Evolutionary conservation across 2,329 filamentous ascomycete species (phyloP), one percentile per base, ranked within the genome.

Genomic region (Penicillium sp.): DNA sequence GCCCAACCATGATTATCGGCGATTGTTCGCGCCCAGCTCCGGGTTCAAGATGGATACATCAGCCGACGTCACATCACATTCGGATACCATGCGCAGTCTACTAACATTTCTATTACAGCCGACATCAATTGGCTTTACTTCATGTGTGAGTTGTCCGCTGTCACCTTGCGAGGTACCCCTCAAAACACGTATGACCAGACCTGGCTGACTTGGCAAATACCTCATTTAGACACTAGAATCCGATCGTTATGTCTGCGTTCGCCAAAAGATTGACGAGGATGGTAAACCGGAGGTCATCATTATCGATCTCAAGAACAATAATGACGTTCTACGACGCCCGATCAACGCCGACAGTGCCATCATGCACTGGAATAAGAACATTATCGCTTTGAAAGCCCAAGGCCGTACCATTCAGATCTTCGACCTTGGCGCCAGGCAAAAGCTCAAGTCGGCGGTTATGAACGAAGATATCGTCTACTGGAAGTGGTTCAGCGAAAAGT

Each of bases 271-370:
- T 73, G 86, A 82, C 70, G 88, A 90, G 64, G 82, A 85, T 59
- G 82, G 89, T 58, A 86, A 88, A 64, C 88, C 91, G 58, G 91
- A 96, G 75, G 92, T 99, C 59, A 87, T 99, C 74, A 99, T 99
- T 72, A 79, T 99, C 75, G 89, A 99, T 74, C 86, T 99, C 69
- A 96, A 97, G 76, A 95, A 96, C 76, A 85, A 85, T 77, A 96
- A 95, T 82, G 92, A 93, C 78, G 84, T 96, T 71, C 93, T 89
- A 63, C 87, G 88, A 66, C 84, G 92, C 69, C 89, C 92, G 41
- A 99, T 99, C 79, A 97, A 95, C 79, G 93, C 93, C 67, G 93
- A 99, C 77, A 97, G 91, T 82, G 93, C 95, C 64, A 95, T 99
- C 71, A 97, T 99, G 93, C 93, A 99, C 82, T 95, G 89, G 89